Base-by-base conservation (phyloP, 2,329 filamentous ascomycete species). In the Penicillium sp. region DNA sequence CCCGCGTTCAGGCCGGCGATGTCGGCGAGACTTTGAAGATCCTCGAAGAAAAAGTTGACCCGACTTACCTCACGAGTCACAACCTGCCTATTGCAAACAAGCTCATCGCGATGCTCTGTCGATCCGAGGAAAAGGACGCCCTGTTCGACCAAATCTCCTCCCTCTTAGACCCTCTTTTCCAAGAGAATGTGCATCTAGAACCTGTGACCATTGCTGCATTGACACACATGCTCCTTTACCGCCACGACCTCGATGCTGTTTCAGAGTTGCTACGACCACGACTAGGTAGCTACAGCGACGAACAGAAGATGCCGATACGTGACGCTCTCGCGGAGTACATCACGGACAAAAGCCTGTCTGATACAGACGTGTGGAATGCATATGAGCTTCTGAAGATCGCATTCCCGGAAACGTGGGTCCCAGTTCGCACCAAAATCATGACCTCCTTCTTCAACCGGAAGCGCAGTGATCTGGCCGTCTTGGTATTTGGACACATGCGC, bases 401-500 rank as follows among this genome's bases (percentile, higher is more conserved):
- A 10, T 86, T 87, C 61, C 76, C 80, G 68, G 89, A 80, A 74
- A 87, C 87, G 1, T 79, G 84, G n/a, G 79, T 85, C 6, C 77
- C 81, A 2, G 79, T 83, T 48, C 88, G 93, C 10, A 85, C 87
- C 14, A 74, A 80, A 26, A 79, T 97, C 43, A 96, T 99, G 89
- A 82, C 87, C 22, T 80, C 83, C 22, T 97, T 97, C 75, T 96
- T 95, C 69, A 76, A 81, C 8, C 87, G 91, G 38, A 81, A 84
- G 29, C 85, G 92, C 11, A 82, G 90, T 13, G 92, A 97, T 67
- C 92, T 97, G 82, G 92, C 90, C 3, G 86, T 85, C 45, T 82
- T 92, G 59, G 86, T 96, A 34, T 97, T 99, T 73, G 89, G 89
- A 14, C 90, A 97, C 71, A 97, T 97, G 92, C 89, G 92, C n/a